Base-by-base conservation (phyloP, 257 asterid species). In the Avicennia marina region DNA sequence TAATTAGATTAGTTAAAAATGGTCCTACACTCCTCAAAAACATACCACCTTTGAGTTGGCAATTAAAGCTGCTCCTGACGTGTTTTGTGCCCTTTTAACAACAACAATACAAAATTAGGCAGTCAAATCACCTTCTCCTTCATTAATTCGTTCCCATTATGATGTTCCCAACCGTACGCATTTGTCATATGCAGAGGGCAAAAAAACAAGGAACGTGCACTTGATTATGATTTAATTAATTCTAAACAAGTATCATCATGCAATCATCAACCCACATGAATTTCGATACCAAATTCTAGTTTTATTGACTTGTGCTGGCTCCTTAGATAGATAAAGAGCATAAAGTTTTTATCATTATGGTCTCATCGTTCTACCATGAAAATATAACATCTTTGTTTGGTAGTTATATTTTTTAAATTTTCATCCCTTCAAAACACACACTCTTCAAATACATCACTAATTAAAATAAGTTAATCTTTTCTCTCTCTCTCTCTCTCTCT, bases 21-120 rank as follows among this genome's bases (percentile, higher is more conserved):
- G n/a, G n/a, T n/a, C n/a, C n/a, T n/a, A n/a, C n/a, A n/a, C n/a
- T n/a, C n/a, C n/a, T n/a, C n/a, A n/a, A n/a, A n/a, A n/a, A n/a
- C n/a, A n/a, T n/a, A n/a, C n/a, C n/a, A n/a, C n/a, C n/a, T n/a
- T n/a, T n/a, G n/a, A n/a, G 40, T 22, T 29, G 45, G 32, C 61
- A 58, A 58, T 58, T 59, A 53, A 60, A 60, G 67, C 67, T 67
- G 41, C 63, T 52, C 33, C 63, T 43, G 73, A n/a, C 6, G 36
- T 52, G 63, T 52, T 60, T 51, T 16, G 46, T 50, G 54, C 31
- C 21, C 59, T n/a, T n/a, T n/a, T n/a, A n/a, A n/a, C 39, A n/a
- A 25, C 21, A 25, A 15, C 32, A 17, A 25, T 40, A 46, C 60
- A 58, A 41, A 25, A 2, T 50, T 19, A 36, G 53, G n/a, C 34